phyloP scores from a whole-genome alignment of 306 rosid genomes.

The Citrullus colocynthis region DNA sequence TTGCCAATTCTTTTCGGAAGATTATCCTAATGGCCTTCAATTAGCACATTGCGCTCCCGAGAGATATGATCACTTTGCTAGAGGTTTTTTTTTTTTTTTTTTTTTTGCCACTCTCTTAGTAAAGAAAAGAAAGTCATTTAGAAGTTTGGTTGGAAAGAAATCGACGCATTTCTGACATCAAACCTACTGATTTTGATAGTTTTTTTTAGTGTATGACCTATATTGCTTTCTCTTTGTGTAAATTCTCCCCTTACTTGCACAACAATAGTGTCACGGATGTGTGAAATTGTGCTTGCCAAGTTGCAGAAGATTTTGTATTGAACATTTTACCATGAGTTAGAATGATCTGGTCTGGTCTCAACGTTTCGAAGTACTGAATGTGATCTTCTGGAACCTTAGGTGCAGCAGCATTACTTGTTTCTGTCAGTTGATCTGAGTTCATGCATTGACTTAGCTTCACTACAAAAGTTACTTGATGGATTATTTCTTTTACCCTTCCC shows the following conservation, averaged over 20 bases:
- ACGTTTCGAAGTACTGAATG: neutral
- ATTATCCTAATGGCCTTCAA: neutral
- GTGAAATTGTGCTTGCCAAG: neutral
- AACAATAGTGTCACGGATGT: neutral
- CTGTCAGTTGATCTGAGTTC: neutral
- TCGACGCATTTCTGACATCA: neutral
- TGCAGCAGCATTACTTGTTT: neutral
- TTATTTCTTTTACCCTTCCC: neutral
- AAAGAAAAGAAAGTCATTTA: neutral
- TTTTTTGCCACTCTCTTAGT: neutral
- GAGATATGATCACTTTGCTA: neutral
- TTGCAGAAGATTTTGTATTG: neutral
- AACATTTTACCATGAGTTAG: neutral
- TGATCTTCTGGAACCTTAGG: neutral
- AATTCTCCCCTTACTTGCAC: neutral
- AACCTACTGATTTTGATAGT: neutral
- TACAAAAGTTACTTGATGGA: neutral
- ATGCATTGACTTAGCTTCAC: neutral
- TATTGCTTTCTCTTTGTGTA: neutral
- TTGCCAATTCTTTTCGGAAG: neutral
- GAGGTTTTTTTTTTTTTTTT: neutral
- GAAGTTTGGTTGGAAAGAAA: neutral
- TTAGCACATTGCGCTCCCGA: neutral
- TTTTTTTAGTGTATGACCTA: neutral
- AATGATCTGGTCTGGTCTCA: neutral